A percentile compares a stretch with the other conserved stretches of the same genome.
Conservation (phyloP, 2,329 filamentous ascomycete species). For the Cercospora brassicicola region DNA sequence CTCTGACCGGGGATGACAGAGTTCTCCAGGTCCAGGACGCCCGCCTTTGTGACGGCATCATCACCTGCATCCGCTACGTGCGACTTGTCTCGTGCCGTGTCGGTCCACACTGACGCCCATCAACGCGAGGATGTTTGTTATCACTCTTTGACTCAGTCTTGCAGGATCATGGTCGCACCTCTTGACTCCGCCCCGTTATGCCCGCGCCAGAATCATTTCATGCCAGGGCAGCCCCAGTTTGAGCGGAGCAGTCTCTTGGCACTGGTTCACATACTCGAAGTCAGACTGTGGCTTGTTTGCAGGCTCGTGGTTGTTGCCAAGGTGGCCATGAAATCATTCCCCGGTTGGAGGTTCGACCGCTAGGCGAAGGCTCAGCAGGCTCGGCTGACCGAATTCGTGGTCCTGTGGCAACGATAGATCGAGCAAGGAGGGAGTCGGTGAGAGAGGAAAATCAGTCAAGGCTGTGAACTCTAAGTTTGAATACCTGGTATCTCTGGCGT, state of each 20-base stretch:
- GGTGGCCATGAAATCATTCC: not conserved
- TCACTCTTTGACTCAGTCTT: not conserved
- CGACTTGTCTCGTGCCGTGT: not conserved
- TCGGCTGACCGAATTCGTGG: not conserved
- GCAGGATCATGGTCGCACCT: not conserved
- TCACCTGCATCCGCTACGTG: not conserved
- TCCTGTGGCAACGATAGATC: not conserved
- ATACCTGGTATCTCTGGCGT: not conserved
- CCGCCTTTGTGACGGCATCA: not conserved
- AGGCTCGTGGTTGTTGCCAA: slow-evolving; percentile 10
- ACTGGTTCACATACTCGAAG: not conserved
- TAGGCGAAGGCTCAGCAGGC: not conserved
- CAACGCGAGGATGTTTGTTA: not conserved
- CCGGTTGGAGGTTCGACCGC: not conserved
- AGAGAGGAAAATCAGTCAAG: not conserved
- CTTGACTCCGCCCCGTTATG: not conserved
- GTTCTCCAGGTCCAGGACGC: slow-evolving; percentile 5
- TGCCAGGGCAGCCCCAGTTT: not conserved
- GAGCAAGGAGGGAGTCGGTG: slow-evolving; percentile 3
- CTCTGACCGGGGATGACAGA: not conserved
- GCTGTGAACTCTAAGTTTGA: slow-evolving; percentile 5
- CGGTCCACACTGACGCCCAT: not conserved
- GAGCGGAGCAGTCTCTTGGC: not conserved
- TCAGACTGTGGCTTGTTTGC: not conserved
- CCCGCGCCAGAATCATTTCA: not conserved